Conservation (phyloP, 352 stramenopile genomes). For the Thraustochytrium striatum region DNA sequence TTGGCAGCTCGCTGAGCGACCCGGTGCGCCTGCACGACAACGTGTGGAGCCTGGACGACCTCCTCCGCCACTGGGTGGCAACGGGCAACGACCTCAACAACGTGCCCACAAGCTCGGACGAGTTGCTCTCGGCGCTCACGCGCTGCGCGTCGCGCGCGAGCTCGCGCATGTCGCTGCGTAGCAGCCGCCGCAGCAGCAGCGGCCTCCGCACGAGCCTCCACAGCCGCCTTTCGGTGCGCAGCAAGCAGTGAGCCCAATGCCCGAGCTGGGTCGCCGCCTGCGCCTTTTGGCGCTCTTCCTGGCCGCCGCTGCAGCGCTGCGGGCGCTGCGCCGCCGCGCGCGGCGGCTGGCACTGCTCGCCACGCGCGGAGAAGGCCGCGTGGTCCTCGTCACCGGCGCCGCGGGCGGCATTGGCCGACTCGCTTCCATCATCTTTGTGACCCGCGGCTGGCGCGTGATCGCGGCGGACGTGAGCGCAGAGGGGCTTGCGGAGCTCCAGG, state of each 20-base stretch:
- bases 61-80: conserved; percentile 20
- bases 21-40: neutral
- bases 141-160: no score
- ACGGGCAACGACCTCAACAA: conserved; percentile 37
- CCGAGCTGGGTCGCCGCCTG: no score
- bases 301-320: no score
- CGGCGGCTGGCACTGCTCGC: no score
- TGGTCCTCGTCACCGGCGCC: neutral
- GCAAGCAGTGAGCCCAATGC: no score
- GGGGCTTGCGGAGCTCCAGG: neutral
- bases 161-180: no score
- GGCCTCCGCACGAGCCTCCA: no score
- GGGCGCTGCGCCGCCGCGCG: no score
- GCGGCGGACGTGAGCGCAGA: conserved; percentile 20
- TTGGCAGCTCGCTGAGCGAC: neutral
- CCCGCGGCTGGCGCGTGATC: neutral
- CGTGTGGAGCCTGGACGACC: conserved; percentile 2
- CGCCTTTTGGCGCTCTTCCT: no score
- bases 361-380: no score
- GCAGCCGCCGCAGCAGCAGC: no score
- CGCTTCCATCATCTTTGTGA: neutral
- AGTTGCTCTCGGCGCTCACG: neutral
- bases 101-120: neutral
- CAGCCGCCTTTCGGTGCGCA: no score
- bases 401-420: neutral